These are phyloP conservation scores for Rutstroemia sydowiana DNA, from an alignment of 2,329 filamentous ascomycete genomes.

Conservation along the genomic window DNA sequence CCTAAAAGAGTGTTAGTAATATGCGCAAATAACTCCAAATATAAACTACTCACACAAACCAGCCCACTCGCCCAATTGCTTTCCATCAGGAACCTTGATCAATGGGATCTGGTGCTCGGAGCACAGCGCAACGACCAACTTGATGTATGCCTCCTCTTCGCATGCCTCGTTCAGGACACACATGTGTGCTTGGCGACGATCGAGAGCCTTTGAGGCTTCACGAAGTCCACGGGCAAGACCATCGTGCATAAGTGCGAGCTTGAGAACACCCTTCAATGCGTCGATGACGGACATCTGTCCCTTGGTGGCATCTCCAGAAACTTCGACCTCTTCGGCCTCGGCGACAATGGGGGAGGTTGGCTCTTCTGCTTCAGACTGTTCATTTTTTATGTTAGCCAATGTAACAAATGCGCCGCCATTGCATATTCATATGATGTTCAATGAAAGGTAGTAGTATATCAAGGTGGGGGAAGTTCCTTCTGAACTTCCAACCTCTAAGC, in stretches of 20 bases:
- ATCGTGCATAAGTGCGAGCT: constrained; percentile 98
- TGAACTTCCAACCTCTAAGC: background rate
- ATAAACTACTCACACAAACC: constrained; percentile 79
- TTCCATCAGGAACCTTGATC: constrained; percentile 99
- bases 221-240: constrained; percentile 97
- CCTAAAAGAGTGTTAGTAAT: constrained; percentile 44
- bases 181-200: constrained; percentile 98
- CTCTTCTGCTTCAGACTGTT: constrained; percentile 99
- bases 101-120: constrained; percentile 99
- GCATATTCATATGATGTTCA: constrained; percentile 4
- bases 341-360: constrained; percentile 79
- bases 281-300: constrained; percentile 97
- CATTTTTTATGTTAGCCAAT: background rate
- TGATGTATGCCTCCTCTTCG: constrained; percentile 99
- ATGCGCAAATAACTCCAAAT: background rate
- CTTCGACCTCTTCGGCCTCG: constrained; percentile 84
- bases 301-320: constrained; percentile 82
- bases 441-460: background rate
- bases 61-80: constrained; percentile 99
- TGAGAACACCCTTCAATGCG: constrained; percentile 97
- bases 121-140: constrained; percentile 97
- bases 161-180: constrained; percentile 99
- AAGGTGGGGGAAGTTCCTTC: background rate
- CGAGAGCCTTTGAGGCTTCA: constrained; percentile 97
- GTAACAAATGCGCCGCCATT: background rate